These are phyloP conservation scores for Aspergillus bombycis DNA, from an alignment of 2,329 filamentous ascomycete genomes.

Conservation along the genomic window DNA sequence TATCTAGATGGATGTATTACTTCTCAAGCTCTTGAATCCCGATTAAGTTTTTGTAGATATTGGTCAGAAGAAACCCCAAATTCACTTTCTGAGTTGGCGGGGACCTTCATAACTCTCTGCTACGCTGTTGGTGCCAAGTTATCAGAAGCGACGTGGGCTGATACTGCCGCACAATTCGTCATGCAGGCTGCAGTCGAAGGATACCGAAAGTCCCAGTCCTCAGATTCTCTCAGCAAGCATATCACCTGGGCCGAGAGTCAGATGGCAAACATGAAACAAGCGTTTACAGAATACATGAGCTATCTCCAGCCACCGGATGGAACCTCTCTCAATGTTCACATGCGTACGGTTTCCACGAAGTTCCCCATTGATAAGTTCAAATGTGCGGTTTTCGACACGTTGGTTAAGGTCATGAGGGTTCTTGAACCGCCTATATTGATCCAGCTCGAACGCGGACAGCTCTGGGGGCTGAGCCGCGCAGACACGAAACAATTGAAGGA, in stretches of 20 bases:
- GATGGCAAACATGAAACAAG: constrained; percentile 39
- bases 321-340: constrained; percentile 23
- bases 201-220: constrained; percentile 44
- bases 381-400: constrained; percentile 42
- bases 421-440: constrained; percentile 53
- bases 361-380: constrained; percentile 45
- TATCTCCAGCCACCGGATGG: constrained; percentile 23
- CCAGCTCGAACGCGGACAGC: constrained; percentile 55
- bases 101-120: constrained; percentile 54
- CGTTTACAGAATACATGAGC: constrained; percentile 24
- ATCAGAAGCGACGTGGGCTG: constrained; percentile 46
- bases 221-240: constrained; percentile 45
- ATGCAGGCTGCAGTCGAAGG: constrained; percentile 56
- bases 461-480: constrained; percentile 41
- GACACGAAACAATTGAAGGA: constrained; percentile 43
- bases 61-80: neutral
- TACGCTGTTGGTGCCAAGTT: constrained; percentile 35
- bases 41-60: neutral
- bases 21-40: neutral
- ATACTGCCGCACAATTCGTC: constrained; percentile 53
- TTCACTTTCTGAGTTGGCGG: neutral
- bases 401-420: constrained; percentile 47
- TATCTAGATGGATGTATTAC: neutral
- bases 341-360: constrained; percentile 30
- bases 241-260: constrained; percentile 49